Conservation (phyloP, 2,329 filamentous ascomycete species). For the Aureobasidium sp. region DNA sequence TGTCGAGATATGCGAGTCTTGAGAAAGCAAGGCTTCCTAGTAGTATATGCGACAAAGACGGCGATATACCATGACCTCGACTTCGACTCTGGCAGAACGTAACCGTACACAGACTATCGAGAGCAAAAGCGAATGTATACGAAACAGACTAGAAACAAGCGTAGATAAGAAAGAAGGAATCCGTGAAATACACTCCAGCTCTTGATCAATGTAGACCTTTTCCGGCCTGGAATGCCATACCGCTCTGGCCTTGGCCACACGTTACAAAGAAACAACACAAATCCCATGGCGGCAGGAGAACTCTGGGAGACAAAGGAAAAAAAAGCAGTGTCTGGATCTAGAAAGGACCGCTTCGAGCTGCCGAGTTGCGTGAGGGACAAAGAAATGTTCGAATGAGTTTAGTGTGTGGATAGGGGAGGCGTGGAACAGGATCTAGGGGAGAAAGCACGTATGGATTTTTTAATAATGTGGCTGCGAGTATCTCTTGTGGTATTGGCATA, state of each 20-base stretch:
- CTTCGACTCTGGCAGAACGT: too few species aligned
- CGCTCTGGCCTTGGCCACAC: background rate
- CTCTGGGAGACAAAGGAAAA: background rate
- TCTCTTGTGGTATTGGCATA: too few species aligned
- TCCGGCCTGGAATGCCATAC: background rate
- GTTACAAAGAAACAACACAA: background rate
- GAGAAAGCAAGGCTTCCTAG: too few species aligned
- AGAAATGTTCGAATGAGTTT: background rate
- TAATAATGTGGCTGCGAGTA: too few species aligned
- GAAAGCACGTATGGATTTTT: too few species aligned
- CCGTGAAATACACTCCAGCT: background rate
- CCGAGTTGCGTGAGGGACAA: background rate
- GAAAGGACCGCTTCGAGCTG: background rate
- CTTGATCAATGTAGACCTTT: background rate
- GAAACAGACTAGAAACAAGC: background rate
- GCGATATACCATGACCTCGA: too few species aligned
- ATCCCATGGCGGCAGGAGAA: accelerated
- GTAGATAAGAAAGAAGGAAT: background rate
- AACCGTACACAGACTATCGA: too few species aligned
- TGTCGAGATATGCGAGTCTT: too few species aligned
- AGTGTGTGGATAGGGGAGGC: too few species aligned
- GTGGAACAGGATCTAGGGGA: too few species aligned
- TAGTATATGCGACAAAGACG: too few species aligned
- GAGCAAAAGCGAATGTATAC: background rate
- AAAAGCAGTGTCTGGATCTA: background rate